A percentile compares a stretch with the other conserved stretches of the same genome.
These are phyloP conservation scores for Sarcodon aspratus DNA, from an alignment of 768 basidiomycete species.

Conservation along the genomic window DNA sequence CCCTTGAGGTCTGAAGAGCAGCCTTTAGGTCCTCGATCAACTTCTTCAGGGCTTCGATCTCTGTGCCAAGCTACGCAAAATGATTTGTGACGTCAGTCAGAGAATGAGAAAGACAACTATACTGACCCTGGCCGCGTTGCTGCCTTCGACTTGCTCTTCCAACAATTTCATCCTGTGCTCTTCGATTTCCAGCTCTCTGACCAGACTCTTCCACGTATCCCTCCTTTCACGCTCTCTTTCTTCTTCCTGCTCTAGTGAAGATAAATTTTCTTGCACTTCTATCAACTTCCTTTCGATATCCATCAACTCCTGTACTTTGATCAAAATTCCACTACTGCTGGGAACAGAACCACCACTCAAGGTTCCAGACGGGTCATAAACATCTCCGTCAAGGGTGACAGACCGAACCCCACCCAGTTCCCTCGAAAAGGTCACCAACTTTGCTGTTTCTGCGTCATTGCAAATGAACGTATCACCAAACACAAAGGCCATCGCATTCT, in stretches of 20 bases:
- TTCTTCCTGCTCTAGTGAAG: slow-evolving; percentile 44
- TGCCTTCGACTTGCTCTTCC: slow-evolving; percentile 76
- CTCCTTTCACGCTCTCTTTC: slow-evolving; percentile 36
- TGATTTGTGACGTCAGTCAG: neutral
- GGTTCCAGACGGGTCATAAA: slow-evolving; percentile 93
- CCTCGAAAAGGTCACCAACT: slow-evolving; percentile 71
- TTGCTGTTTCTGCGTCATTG: slow-evolving; percentile 78
- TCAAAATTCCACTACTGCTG: slow-evolving; percentile 55
- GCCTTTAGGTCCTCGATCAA: slow-evolving; percentile 45
- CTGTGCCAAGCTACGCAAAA: slow-evolving; percentile 52
- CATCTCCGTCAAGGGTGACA: slow-evolving; percentile 89
- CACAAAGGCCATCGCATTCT: slow-evolving; percentile 85
- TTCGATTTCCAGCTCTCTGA: slow-evolving; percentile 77
- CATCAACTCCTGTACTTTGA: slow-evolving; percentile 77
- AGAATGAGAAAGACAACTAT: neutral
- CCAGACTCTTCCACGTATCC: slow-evolving; percentile 48
- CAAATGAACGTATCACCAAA: slow-evolving; percentile 92
- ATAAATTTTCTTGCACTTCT: slow-evolving; percentile 35
- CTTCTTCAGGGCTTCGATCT: slow-evolving; percentile 65
- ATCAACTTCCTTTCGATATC: slow-evolving; percentile 50
- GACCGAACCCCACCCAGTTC: slow-evolving; percentile 61
- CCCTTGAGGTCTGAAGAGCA: slow-evolving; percentile 52
- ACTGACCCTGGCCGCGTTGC: slow-evolving; percentile 81
- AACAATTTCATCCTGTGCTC: slow-evolving; percentile 76
- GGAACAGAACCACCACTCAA: slow-evolving; percentile 88